phyloP scores from a whole-genome alignment of 257 asterid genomes.

The Nicotiana sylvestris region DNA sequence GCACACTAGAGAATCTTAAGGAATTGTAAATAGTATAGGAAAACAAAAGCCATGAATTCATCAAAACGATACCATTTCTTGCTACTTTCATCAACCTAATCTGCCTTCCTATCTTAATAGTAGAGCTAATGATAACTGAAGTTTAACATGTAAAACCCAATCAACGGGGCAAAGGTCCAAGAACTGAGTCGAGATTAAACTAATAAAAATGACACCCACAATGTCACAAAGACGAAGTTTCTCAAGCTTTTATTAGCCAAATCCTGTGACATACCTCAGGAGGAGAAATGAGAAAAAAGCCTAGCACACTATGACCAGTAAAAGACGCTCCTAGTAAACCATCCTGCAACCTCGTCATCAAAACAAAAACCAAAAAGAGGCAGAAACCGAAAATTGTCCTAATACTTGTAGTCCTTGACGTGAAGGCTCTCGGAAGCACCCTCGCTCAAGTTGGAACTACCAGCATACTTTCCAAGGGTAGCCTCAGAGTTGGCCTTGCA shows the following conservation, averaged over 20 bases:
- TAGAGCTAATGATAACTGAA: background rate
- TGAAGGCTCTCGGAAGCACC: conserved; percentile 96
- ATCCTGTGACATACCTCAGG: background rate
- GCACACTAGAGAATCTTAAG: too few species aligned
- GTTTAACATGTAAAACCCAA: background rate
- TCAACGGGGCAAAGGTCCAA: background rate
- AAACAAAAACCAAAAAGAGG: conserved; percentile 7
- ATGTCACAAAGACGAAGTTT: background rate
- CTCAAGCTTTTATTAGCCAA: background rate
- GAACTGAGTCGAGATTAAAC: background rate
- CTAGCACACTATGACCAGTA: background rate
- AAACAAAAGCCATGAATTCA: too few species aligned
- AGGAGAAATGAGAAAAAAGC: background rate
- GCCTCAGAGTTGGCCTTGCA: conserved; percentile 92
- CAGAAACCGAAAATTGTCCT: conserved; percentile 13
- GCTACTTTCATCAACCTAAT: background rate
- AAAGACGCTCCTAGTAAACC: background rate
- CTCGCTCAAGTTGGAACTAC: conserved; percentile 41
- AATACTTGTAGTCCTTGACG: conserved; percentile 81
- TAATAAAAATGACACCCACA: background rate
- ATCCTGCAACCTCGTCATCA: conserved; percentile 12
- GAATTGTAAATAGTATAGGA: too few species aligned
- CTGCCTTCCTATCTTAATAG: background rate
- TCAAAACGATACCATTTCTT: too few species aligned
- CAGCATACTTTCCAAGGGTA: conserved; percentile 69